Evolutionary conservation across 495 filamentous ascomycete species (phyloP).

Genomic region (Penicillium crystallinum): DNA sequence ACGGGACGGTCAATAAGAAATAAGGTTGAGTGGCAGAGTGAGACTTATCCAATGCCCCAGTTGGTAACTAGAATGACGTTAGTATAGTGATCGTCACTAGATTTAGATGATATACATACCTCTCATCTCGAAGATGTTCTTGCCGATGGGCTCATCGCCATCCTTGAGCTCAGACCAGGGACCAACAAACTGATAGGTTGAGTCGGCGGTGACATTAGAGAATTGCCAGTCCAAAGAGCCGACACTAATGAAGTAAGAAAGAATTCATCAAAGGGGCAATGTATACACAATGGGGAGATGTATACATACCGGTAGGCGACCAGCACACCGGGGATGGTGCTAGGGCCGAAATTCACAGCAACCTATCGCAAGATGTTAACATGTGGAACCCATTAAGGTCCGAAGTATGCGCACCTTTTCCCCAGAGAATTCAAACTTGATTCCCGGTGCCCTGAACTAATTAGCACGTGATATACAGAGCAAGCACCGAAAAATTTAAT

Average conservation of each 20-base stretch:
- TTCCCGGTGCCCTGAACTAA: slow-evolving; percentile 47
- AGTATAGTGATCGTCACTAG: not conserved
- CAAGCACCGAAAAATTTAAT: not conserved
- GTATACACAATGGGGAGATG: not conserved
- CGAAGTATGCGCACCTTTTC: slow-evolving; percentile 35
- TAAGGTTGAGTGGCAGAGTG: not conserved
- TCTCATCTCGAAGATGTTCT: slow-evolving; percentile 34
- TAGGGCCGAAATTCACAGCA: slow-evolving; percentile 57
- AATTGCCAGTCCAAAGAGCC: slow-evolving; percentile 62
- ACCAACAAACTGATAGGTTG: slow-evolving; percentile 56
- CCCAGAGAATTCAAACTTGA: slow-evolving; percentile 63
- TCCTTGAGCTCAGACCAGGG: slow-evolving; percentile 16
- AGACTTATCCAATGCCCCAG: slow-evolving; percentile 56
- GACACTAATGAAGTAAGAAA: slow-evolving; percentile 33
- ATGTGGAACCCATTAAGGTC: not conserved
- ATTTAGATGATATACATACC: slow-evolving; percentile 15
- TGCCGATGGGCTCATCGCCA: slow-evolving; percentile 6
- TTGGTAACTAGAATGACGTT: slow-evolving; percentile 51
- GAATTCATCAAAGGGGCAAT: not conserved
- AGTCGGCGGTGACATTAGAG: slow-evolving; percentile 58
- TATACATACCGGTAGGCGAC: slow-evolving; percentile 47
- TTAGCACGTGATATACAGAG: not conserved
- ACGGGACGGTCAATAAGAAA: slow-evolving; percentile 6
- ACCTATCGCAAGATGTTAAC: slow-evolving; percentile 18
- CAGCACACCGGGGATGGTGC: slow-evolving; percentile 51